phyloP scores from a whole-genome alignment of 2,329 filamentous ascomycete genomes.

The Cadophora sp. region DNA sequence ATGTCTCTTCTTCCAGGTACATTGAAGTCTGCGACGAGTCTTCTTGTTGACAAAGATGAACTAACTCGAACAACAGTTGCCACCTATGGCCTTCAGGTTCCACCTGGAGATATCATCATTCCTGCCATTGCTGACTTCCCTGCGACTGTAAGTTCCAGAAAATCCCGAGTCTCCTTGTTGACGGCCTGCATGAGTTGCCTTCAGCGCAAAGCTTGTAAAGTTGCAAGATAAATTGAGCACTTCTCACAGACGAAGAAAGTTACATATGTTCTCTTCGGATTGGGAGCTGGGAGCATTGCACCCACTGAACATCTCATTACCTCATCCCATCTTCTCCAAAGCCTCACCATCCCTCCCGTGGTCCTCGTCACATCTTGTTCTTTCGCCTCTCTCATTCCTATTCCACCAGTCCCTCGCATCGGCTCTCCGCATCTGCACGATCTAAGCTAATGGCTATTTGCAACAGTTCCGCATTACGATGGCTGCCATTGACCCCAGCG shows the following conservation, averaged over 20 bases:
- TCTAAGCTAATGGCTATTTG: conserved; percentile 28
- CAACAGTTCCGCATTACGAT: conserved; percentile 93
- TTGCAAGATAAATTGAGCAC: too few species aligned
- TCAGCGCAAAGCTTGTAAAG: not conserved
- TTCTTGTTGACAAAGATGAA: conserved; percentile 16
- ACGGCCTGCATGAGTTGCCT: not conserved
- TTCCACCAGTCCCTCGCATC: not conserved
- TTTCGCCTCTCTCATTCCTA: too few species aligned
- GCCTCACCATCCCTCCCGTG: too few species aligned
- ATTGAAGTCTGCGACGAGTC: conserved; percentile 8
- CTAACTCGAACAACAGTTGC: conserved; percentile 63
- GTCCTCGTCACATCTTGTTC: too few species aligned
- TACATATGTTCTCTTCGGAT: too few species aligned
- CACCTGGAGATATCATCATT: conserved; percentile 81
- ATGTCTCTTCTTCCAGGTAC: conserved; percentile 62
- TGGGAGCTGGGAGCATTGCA: too few species aligned
- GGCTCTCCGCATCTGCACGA: not conserved
- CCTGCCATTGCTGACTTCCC: conserved; percentile 80
- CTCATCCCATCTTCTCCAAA: too few species aligned
- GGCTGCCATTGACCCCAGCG: conserved; percentile 94
- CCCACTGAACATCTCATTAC: too few species aligned
- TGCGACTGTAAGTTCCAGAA: conserved; percentile 72
- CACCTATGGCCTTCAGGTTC: conserved; percentile 92
- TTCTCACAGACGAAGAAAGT: too few species aligned
- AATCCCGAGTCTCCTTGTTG: not conserved